Evolutionary conservation across 805 yeast species (phyloP), one percentile per base, ranked within the genome.

Genomic region (Yarrowia phangngaensis): DNA sequence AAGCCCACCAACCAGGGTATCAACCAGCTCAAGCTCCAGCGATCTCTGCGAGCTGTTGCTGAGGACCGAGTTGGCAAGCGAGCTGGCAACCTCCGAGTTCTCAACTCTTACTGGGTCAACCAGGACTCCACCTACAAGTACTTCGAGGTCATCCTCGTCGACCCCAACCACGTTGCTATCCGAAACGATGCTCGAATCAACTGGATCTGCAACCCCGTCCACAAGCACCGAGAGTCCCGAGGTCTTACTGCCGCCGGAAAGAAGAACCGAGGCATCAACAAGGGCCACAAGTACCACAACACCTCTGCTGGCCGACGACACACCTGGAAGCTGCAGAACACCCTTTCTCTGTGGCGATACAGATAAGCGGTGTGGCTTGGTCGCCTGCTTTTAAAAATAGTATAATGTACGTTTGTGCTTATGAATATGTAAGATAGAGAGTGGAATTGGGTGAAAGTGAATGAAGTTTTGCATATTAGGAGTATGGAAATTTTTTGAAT

Each of bases 1-100:
- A 92, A 92, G 85, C 98, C 98, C 83, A 92, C 98, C 80, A 92
- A 92, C 95, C 95, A 87, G 79, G 98, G 98, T 86, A 92, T 92
- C 64, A 81, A 80, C 80, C 97, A 92, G 75, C 85, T 92, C 79
- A 92, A 92, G 80, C 89, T 88, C 95, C 98, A 92, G 80, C 87
- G 90, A 77, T 83, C 96, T 58, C 79, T 87, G 74, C 87, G 95
- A 76, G 80, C 95, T 65, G 89, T 96, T 67, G 98, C 98, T 68
- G 98, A 92, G 80, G 98, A 92, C 81, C 86, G 97, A 79, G 95
- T 90, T 67, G 98, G 96, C 70, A 88, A 96, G 73, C 87, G 92
- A 73, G 95, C 95, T 73, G 82, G 95, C 68, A 92, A 92, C 88
- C 80, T 92, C 80, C 88, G 98, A 79, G 97, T 92, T 66, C 80